Evolutionary conservation across 1,139 yeast species (phyloP).

Genomic region (Pichia sp.): DNA sequence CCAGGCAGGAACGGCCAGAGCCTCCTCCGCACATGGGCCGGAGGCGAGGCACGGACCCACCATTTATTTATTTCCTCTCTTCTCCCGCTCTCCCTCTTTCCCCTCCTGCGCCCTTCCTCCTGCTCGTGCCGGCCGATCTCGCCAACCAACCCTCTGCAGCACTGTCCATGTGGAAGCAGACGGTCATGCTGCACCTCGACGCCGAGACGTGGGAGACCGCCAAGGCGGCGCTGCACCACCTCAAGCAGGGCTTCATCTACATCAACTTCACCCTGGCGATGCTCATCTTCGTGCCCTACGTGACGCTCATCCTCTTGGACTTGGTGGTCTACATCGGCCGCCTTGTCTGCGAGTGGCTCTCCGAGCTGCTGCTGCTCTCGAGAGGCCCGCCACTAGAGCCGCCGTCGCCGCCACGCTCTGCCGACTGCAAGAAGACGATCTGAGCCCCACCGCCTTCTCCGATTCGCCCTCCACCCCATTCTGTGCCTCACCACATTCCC

Average conservation of each 20-base stretch:
- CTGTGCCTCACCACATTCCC: not conserved
- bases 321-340: slow-evolving; percentile 25
- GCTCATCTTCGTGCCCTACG: slow-evolving; percentile 23
- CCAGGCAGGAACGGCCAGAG: no score
- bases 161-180: not conserved
- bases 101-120: not conserved
- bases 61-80: not conserved
- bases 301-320: slow-evolving; percentile 23
- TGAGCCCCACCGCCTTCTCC: not conserved
- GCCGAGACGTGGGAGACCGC: not conserved
- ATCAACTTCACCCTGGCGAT: slow-evolving; percentile 19
- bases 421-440: not conserved
- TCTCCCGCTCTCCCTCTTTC: not conserved
- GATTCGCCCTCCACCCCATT: not conserved
- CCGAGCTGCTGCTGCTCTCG: not conserved
- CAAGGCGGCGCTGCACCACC: not conserved
- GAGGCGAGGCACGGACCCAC: not conserved
- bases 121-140: not conserved
- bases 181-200: not conserved
- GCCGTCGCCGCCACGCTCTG: not conserved
- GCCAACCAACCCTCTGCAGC: not conserved
- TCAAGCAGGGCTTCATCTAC: slow-evolving; percentile 23
- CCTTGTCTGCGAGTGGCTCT: slow-evolving; percentile 12
- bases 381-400: not conserved
- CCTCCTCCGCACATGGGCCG: no score